Evolutionary conservation across 257 asterid species (phyloP).

Genomic region (Echium plantagineum): DNA sequence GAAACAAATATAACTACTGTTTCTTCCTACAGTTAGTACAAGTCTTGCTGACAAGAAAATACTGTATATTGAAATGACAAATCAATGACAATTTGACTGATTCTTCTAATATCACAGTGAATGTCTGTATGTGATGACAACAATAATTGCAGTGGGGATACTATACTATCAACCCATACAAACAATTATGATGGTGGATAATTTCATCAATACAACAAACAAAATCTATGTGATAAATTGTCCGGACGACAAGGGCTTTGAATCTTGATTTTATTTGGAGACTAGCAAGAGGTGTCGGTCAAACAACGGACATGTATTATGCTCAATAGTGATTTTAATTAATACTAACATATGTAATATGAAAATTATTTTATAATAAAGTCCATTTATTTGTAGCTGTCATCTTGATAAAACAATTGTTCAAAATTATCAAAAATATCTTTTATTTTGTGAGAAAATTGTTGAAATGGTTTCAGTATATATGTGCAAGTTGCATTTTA

Average conservation of each 20-base stretch:
- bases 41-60: slow-evolving; percentile 3
- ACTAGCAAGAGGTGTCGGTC: no score
- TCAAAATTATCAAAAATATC: no score
- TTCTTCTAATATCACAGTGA: background rate
- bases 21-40: slow-evolving; percentile 12
- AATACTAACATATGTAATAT: no score
- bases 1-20: slow-evolving; percentile 2
- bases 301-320: no score
- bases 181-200: background rate
- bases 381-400: no score
- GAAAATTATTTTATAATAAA: no score
- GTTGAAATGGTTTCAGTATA: no score
- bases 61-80: slow-evolving; percentile 48
- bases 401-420: no score
- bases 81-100: slow-evolving; percentile 31
- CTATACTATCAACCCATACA: slow-evolving; percentile 21
- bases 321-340: no score
- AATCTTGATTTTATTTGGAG: no score
- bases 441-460: no score
- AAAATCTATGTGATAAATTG: background rate
- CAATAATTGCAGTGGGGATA: slow-evolving; percentile 34
- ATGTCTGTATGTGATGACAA: slow-evolving; percentile 7
- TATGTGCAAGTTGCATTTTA: no score
- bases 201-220: slow-evolving; percentile 9
- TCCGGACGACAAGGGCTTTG: background rate